These are phyloP conservation scores for Teratosphaeriaceae sp. DNA, from an alignment of 2,329 filamentous ascomycete species.

Conservation along the genomic window DNA sequence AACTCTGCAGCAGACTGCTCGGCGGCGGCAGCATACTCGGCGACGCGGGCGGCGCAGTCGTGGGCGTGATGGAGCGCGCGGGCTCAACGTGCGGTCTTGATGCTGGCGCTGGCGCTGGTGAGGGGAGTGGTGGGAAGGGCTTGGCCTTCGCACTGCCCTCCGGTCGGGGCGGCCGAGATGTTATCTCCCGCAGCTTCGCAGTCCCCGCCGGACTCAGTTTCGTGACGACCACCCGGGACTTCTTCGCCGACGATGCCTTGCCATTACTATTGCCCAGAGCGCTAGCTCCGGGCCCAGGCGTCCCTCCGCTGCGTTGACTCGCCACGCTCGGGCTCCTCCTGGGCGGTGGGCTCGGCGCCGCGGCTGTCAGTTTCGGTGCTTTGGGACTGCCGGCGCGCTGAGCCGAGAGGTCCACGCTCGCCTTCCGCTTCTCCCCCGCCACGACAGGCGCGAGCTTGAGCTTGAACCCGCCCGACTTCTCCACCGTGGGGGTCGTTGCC, in stretches of 20 bases:
- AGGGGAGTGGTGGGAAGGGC: no score
- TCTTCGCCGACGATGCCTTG: not conserved
- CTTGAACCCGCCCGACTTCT: not conserved
- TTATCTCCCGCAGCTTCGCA: conserved; percentile 13
- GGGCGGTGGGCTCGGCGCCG: conserved; percentile 4
- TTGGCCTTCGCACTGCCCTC: not conserved
- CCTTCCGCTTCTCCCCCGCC: conserved; percentile 17
- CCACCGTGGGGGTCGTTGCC: not conserved
- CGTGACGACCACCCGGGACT: conserved; percentile 5
- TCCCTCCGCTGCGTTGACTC: conserved; percentile 7
- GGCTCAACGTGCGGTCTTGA: not conserved
- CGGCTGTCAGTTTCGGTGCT: conserved; percentile 13
- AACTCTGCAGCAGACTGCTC: conserved; percentile 6
- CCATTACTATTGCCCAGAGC: not conserved
- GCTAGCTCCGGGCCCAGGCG: conserved; percentile 6
- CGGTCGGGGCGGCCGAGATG: conserved; percentile 11
- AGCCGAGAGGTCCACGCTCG: conserved; percentile 10
- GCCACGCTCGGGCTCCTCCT: conserved; percentile 11
- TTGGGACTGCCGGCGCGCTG: conserved; percentile 20
- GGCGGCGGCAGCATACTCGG: conserved; percentile 1
- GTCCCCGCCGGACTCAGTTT: conserved; percentile 9
- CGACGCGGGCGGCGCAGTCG: not conserved
- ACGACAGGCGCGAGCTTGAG: conserved; percentile 8
- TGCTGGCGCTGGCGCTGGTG: not conserved
- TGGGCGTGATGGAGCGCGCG: conserved; percentile 9